Base-by-base conservation (phyloP, 768 basidiomycete genomes). In the Grammothele lineata region DNA sequence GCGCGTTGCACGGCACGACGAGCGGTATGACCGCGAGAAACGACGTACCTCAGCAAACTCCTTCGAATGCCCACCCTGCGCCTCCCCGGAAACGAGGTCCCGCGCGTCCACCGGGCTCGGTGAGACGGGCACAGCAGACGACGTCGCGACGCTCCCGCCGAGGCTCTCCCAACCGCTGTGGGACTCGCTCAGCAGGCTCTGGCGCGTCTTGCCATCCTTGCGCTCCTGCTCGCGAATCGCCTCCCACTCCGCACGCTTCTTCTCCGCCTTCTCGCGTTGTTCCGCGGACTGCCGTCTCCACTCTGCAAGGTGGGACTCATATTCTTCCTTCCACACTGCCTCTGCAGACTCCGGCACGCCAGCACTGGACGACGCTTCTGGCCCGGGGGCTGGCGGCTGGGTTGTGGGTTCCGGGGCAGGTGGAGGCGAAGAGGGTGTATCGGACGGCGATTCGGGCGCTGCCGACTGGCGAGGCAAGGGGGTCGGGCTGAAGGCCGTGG, bases 211-310 rank as follows among this genome's bases (percentile, higher is more conserved):
- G 36, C 42, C 54, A 43, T 55, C 51, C 47, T 49, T 47, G 26
- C 54, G 69, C 64, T 86, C 82, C 26, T 69, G 69, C 25, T 70
- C 73, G 34, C 89, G 77, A 39, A 85, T 69, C 14, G 70, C 68
- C 61, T 87, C 87, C 87, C 86, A 92, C 51, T 74, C 72, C 35
- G 74, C 74, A 9, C 88, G 83, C 63, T 82, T 79, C 51, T 72
- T 74, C 68, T 89, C 88, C 8, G 87, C 85, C 62, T 83, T 88
- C 60, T 78, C 71, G 42, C 87, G 82, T 36, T 81, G 82, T 50
- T 78, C 77, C 24, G 87, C 83, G 32, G 82, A 84, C 57, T 81
- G 78, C 19, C 77, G 76, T 33, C 83, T 82, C 90, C 89, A 92
- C 45, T 72, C 66, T 41, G 74, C 71, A 10, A 87, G 70, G 35